Evolutionary conservation across 1,284 basidiomycete genomes (phyloP).

Genomic region (Schizophyllum amplum): DNA sequence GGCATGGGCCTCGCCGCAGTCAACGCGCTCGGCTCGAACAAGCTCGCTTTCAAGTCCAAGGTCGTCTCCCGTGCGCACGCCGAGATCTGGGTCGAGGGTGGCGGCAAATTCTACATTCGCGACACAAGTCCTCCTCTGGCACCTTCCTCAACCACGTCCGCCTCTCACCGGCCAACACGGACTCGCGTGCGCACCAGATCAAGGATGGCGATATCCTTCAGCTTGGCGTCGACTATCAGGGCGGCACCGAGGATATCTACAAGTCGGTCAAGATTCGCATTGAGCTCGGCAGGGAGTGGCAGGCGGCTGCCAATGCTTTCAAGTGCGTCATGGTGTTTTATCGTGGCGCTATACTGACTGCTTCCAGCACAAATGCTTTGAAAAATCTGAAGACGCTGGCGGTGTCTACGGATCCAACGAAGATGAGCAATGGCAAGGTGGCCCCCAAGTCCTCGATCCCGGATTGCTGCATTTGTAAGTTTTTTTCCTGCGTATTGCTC

Average conservation of each 20-base stretch:
- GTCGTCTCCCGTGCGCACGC: slow-evolving; percentile 94
- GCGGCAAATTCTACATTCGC: slow-evolving; percentile 75
- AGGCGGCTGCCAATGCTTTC: slow-evolving; percentile 84
- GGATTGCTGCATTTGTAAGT: slow-evolving; percentile 91
- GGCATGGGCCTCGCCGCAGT: slow-evolving; percentile 59
- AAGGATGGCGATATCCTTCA: slow-evolving; percentile 95
- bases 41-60: slow-evolving; percentile 94
- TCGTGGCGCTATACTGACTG: background rate
- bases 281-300: slow-evolving; percentile 89
- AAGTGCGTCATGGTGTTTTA: slow-evolving; percentile 56
- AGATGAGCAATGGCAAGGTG: slow-evolving; percentile 11
- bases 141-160: slow-evolving; percentile 97
- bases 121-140: slow-evolving; percentile 87
- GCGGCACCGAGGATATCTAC: slow-evolving; percentile 95
- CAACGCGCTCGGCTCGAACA: slow-evolving; percentile 67
- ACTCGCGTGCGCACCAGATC: slow-evolving; percentile 72
- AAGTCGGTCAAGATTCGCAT: slow-evolving; percentile 96
- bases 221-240: slow-evolving; percentile 97
- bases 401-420: slow-evolving; percentile 21
- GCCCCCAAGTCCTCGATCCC: slow-evolving; percentile 53
- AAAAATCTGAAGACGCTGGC: slow-evolving; percentile 76
- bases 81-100: slow-evolving; percentile 78
- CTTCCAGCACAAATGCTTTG: slow-evolving; percentile 65
- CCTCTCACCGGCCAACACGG: slow-evolving; percentile 76
- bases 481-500: no score